These are phyloP conservation scores for Ailanthus altissimus DNA, from an alignment of 345 rosid genomes.

Conservation along the genomic window DNA sequence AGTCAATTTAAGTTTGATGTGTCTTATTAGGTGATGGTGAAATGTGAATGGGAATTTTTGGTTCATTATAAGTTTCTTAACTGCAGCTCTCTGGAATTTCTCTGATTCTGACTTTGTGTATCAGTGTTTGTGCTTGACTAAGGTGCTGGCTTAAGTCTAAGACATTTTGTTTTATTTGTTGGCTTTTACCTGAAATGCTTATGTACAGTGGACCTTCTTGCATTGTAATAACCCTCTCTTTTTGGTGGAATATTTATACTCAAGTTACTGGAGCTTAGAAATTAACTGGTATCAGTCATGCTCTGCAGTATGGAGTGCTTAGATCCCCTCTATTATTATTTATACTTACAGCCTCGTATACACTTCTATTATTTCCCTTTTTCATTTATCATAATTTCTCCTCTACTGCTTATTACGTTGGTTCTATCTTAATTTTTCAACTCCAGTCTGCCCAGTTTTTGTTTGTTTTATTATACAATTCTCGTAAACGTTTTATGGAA, in stretches of 20 bases:
- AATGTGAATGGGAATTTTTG: too few species aligned
- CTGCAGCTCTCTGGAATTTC: too few species aligned
- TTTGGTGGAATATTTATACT: not conserved
- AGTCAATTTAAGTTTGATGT: too few species aligned
- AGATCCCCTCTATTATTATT: not conserved
- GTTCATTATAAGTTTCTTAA: too few species aligned
- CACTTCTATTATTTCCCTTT: not conserved
- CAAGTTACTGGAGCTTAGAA: not conserved
- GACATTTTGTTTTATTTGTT: not conserved
- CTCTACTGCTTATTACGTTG: not conserved
- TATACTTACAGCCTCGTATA: not conserved
- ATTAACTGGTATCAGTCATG: not conserved
- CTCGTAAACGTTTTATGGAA: constrained; percentile 19
- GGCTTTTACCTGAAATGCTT: not conserved
- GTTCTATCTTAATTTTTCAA: not conserved
- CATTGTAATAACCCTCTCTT: not conserved
- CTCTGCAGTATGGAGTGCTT: not conserved
- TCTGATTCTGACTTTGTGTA: too few species aligned
- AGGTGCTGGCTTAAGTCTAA: not conserved
- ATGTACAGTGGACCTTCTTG: not conserved
- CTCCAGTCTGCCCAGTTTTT: constrained; percentile 1
- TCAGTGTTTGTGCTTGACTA: constrained; percentile 4
- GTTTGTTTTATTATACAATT: constrained; percentile 16
- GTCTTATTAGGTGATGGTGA: too few species aligned
- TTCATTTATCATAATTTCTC: not conserved